These are phyloP conservation scores for Epichloe amarillans DNA, from an alignment of 2,329 filamentous ascomycete genomes.

Conservation along the genomic window DNA sequence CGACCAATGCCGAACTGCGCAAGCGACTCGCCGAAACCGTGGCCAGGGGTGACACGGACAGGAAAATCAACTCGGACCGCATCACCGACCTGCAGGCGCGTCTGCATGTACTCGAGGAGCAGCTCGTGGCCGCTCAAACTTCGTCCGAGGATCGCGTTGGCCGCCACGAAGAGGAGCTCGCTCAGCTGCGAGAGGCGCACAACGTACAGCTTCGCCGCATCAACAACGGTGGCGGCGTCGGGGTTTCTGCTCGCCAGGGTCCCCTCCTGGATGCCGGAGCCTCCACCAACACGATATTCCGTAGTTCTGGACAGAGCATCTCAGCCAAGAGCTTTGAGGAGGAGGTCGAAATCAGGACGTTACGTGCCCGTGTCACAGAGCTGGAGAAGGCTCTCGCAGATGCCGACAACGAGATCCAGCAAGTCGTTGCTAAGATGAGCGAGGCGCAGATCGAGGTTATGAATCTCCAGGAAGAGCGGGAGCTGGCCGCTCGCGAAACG, in stretches of 20 bases:
- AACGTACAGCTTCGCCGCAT: slow-evolving; percentile 65
- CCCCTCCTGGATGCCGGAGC: slow-evolving; percentile 21
- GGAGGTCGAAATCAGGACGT: slow-evolving; percentile 57
- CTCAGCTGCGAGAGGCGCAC: slow-evolving; percentile 61
- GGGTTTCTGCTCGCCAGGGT: slow-evolving; percentile 19
- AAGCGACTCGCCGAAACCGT: slow-evolving; percentile 68
- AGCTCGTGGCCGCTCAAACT: slow-evolving; percentile 69
- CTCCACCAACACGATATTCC: slow-evolving; percentile 19
- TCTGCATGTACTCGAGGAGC: slow-evolving; percentile 72
- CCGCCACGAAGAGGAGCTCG: slow-evolving; percentile 76
- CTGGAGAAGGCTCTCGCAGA: slow-evolving; percentile 58
- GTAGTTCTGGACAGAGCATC: slow-evolving; percentile 29
- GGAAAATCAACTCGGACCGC: slow-evolving; percentile 63
- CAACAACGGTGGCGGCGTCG: slow-evolving; percentile 30
- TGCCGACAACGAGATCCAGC: slow-evolving; percentile 64
- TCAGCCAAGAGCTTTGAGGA: slow-evolving; percentile 57
- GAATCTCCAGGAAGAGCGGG: slow-evolving; percentile 61
- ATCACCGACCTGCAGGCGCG: slow-evolving; percentile 75
- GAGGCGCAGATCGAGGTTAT: slow-evolving; percentile 71
- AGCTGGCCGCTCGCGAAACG: slow-evolving; percentile 61
- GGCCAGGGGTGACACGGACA: slow-evolving; percentile 69
- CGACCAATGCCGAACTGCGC: slow-evolving; percentile 63
- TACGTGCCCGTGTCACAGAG: slow-evolving; percentile 69
- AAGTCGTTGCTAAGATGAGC: slow-evolving; percentile 70
- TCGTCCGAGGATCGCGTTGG: slow-evolving; percentile 73